phyloP scores from a whole-genome alignment of 495 filamentous ascomycete genomes.

The Glutinoglossum americanum region DNA sequence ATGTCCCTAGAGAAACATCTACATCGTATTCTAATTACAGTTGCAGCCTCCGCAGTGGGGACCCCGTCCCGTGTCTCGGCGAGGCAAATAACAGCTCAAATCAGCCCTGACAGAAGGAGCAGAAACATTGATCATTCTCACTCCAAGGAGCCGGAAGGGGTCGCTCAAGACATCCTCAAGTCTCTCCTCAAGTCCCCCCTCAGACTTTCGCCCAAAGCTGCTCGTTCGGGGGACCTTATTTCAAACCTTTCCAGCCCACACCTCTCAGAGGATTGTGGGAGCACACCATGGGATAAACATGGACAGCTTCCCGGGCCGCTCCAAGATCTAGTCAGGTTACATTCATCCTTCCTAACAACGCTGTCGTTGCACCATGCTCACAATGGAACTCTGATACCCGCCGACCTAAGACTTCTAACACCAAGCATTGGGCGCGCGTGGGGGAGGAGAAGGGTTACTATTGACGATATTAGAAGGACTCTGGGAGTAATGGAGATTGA shows the following conservation, averaged over 20 bases:
- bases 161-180: not conserved
- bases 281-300: not conserved
- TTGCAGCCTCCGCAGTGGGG: not conserved
- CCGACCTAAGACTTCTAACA: constrained; percentile 32
- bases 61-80: too few relatives aligned
- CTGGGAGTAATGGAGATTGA: constrained; percentile 26
- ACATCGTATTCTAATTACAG: not conserved
- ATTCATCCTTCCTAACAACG: constrained; percentile 34
- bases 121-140: not conserved
- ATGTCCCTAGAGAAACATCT: not conserved
- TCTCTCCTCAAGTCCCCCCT: not conserved
- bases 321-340: constrained; percentile 30
- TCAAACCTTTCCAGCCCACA: too few relatives aligned
- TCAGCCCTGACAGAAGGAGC: not conserved
- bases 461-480: constrained; percentile 34
- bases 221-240: too few relatives aligned
- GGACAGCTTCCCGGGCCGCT: constrained; percentile 29
- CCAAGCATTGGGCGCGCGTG: constrained; percentile 34
- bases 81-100: not conserved
- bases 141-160: not conserved
- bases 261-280: too few relatives aligned
- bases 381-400: constrained; percentile 36
- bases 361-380: constrained; percentile 39
- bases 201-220: not conserved
- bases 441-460: constrained; percentile 34